A percentile compares a stretch with the other conserved stretches of the same genome.
phyloP scores from a whole-genome alignment of 768 basidiomycete genomes.

The Pulveroboletus frians region DNA sequence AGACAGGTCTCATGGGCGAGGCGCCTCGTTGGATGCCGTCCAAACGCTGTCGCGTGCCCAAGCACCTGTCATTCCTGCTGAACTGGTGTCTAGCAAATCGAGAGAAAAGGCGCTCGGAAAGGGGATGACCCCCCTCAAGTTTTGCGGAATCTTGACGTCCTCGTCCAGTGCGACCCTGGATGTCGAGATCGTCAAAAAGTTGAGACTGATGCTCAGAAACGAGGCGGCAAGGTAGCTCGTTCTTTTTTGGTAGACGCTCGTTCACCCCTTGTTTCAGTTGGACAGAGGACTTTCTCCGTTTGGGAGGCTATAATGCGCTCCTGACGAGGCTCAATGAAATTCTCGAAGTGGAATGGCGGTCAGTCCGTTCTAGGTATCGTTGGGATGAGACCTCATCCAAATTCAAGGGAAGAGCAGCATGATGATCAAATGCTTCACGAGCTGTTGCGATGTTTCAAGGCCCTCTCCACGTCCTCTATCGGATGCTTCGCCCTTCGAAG shows the following conservation, averaged over 20 bases:
- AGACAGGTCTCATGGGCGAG: constrained; percentile 49
- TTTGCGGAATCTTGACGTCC: constrained; percentile 61
- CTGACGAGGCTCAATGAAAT: constrained; percentile 85
- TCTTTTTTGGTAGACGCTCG: background rate
- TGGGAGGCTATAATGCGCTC: constrained; percentile 83
- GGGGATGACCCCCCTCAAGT: constrained; percentile 57
- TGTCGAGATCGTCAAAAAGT: constrained; percentile 81
- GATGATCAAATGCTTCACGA: constrained; percentile 94
- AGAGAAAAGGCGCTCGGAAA: constrained; percentile 54
- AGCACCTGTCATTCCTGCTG: constrained; percentile 36
- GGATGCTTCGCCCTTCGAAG: constrained; percentile 90
- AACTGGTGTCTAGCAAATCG: constrained; percentile 34
- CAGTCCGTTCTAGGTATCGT: constrained; percentile 22
- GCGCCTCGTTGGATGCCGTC: constrained; percentile 53
- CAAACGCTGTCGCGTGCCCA: constrained; percentile 52
- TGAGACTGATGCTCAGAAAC: constrained; percentile 81
- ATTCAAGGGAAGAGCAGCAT: constrained; percentile 89
- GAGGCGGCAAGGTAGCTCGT: constrained; percentile 82
- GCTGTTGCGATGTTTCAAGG: constrained; percentile 89
- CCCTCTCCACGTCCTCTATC: constrained; percentile 80
- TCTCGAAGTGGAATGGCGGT: constrained; percentile 96
- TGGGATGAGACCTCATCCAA: constrained; percentile 6
- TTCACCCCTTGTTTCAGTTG: constrained; percentile 47
- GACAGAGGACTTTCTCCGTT: constrained; percentile 79
- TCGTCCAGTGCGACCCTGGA: constrained; percentile 74